These are phyloP conservation scores for Aspergillus transmontanensis DNA, from an alignment of 2,329 filamentous ascomycete genomes.

Conservation along the genomic window DNA sequence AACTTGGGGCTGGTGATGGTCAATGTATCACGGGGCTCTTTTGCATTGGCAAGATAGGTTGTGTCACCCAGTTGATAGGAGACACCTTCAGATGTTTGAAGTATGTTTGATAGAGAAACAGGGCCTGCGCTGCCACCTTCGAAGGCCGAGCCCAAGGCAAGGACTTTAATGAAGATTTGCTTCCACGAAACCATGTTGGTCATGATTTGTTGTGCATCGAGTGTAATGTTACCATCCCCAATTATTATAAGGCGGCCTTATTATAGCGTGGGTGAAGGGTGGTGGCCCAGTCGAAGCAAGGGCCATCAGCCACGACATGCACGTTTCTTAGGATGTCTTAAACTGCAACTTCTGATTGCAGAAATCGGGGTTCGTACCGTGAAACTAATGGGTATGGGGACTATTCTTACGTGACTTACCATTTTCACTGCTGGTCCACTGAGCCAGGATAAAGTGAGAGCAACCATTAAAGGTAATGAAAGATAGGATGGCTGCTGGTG, in stretches of 20 bases:
- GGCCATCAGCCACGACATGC: background rate
- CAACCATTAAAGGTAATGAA: background rate
- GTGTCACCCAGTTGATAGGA: conserved; percentile 7
- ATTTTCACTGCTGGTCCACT: background rate
- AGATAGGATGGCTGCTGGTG: background rate
- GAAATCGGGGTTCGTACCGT: background rate
- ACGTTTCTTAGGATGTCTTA: background rate
- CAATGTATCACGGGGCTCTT: background rate
- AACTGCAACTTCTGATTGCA: background rate
- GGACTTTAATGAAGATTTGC: background rate
- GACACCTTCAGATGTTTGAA: background rate
- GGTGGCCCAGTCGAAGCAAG: background rate
- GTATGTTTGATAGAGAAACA: background rate
- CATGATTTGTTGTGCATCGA: background rate
- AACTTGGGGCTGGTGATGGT: background rate
- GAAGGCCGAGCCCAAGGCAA: background rate
- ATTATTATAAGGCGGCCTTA: background rate
- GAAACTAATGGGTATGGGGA: background rate
- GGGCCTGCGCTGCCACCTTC: background rate
- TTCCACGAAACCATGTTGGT: background rate
- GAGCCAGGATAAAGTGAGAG: background rate
- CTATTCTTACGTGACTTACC: background rate
- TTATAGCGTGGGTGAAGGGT: too few relatives aligned
- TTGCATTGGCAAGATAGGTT: conserved; percentile 12
- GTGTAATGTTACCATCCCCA: background rate